These are phyloP conservation scores for Prunus mongolica DNA, from an alignment of 306 rosid species.

Conservation along the genomic window DNA sequence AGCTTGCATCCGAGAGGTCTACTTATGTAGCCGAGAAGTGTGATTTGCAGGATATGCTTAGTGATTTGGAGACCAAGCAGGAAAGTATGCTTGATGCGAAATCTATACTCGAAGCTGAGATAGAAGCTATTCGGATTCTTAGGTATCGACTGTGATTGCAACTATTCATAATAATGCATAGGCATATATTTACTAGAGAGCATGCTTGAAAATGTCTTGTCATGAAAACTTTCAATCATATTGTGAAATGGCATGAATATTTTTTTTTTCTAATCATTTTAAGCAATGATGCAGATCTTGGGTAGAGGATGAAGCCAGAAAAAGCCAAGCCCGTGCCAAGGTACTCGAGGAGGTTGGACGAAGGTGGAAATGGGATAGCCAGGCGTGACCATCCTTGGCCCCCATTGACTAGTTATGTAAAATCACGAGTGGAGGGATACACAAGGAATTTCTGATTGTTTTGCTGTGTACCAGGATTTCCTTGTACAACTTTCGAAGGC, in stretches of 20 bases:
- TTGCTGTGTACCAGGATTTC: constrained; percentile 6
- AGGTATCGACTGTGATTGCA: constrained; percentile 38
- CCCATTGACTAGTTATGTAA: neutral
- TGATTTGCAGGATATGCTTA: constrained; percentile 39
- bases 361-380: constrained; percentile 84
- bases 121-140: constrained; percentile 83
- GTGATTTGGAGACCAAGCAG: constrained; percentile 54
- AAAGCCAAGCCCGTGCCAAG: constrained; percentile 80
- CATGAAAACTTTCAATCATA: neutral
- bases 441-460: constrained; percentile 4
- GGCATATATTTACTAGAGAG: neutral
- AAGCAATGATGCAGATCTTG: constrained; percentile 69
- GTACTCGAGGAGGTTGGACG: constrained; percentile 87
- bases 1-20: constrained; percentile 58
- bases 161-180: neutral
- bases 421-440: constrained; percentile 15
- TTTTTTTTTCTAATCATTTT: constrained; percentile 13
- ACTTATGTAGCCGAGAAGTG: constrained; percentile 55
- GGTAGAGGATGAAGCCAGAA: constrained; percentile 95
- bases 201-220: neutral
- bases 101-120: constrained; percentile 86
- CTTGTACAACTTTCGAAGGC: constrained; percentile 12
- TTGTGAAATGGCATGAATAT: neutral
- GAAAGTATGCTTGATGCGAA: constrained; percentile 60
- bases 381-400: constrained; percentile 29